Conservation (phyloP, 73 alveolate species). For the Paramecium caudatum region DNA sequence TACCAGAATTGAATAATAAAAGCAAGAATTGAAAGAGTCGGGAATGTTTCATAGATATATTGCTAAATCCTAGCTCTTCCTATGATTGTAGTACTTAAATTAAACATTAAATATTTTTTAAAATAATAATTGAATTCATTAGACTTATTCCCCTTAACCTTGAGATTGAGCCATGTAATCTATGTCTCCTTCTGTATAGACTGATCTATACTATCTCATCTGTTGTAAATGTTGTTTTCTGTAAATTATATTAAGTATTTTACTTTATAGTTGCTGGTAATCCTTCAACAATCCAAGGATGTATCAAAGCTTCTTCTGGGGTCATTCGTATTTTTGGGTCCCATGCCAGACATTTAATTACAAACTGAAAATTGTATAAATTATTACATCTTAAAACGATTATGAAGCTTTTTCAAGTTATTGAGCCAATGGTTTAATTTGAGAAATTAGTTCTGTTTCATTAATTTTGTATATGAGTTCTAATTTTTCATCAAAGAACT, state of each 20-base stretch:
- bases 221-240: background rate
- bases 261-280: constrained; percentile 69
- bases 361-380: constrained; percentile 71
- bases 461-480: background rate
- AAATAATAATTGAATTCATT: background rate
- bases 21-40: constrained; percentile 35
- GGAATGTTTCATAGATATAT: constrained; percentile 69
- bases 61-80: constrained; percentile 39
- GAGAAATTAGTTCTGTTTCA: background rate
- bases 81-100: background rate
- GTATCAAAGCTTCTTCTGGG: constrained; percentile 88
- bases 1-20: constrained; percentile 47
- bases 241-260: background rate
- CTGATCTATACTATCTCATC: background rate
- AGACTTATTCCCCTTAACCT: constrained; percentile 14
- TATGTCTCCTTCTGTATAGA: background rate
- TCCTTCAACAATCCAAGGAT: constrained; percentile 91
- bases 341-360: constrained; percentile 86
- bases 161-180: background rate
- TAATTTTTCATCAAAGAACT: constrained; percentile 25
- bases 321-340: constrained; percentile 86
- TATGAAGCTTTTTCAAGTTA: background rate
- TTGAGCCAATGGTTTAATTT: constrained; percentile 5
- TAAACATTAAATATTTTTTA: background rate
- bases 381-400: constrained; percentile 46